Percentiles rank a stretch among this genome's conserved stretches.
phyloP scores from a whole-genome alignment of 371 early-diverging fungal species.

The Umbelopsis sp. region DNA sequence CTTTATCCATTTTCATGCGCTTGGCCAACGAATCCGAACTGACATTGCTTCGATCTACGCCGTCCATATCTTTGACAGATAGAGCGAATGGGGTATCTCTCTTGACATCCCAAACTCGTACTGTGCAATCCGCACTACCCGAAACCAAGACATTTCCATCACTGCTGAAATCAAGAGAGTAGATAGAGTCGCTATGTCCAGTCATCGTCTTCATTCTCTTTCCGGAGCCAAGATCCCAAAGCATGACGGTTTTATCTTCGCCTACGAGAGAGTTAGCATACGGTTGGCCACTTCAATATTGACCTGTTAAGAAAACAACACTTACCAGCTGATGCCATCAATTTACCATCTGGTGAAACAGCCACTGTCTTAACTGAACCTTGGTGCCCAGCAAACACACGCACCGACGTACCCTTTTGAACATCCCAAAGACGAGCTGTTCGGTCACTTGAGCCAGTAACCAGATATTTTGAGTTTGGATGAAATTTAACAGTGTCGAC shows the following conservation, averaged over 20 bases:
- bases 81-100: constrained; percentile 48
- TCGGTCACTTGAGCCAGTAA: constrained; percentile 94
- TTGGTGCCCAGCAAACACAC: constrained; percentile 93
- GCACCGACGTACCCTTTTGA: constrained; percentile 89
- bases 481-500: constrained; percentile 98
- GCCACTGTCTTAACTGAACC: constrained; percentile 89
- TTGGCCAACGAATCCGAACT: constrained; percentile 23
- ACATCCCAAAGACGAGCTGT: constrained; percentile 98
- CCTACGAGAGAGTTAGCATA: constrained; percentile 39
- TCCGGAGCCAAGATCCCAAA: constrained; percentile 99
- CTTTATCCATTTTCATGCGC: constrained; percentile 37
- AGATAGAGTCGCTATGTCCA: constrained; percentile 89
- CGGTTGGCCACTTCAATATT: neutral
- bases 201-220: constrained; percentile 76
- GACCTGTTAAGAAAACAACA: neutral
- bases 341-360: constrained; percentile 94
- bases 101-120: constrained; percentile 95
- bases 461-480: constrained; percentile 97
- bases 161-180: constrained; percentile 86
- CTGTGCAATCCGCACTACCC: constrained; percentile 91
- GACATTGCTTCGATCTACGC: constrained; percentile 19
- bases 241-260: constrained; percentile 82
- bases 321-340: constrained; percentile 88
- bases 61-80: constrained; percentile 17
- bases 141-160: constrained; percentile 89